These are phyloP conservation scores for Rubia occidens DNA, from an alignment of 305 asterid genomes.

Conservation along the genomic window DNA sequence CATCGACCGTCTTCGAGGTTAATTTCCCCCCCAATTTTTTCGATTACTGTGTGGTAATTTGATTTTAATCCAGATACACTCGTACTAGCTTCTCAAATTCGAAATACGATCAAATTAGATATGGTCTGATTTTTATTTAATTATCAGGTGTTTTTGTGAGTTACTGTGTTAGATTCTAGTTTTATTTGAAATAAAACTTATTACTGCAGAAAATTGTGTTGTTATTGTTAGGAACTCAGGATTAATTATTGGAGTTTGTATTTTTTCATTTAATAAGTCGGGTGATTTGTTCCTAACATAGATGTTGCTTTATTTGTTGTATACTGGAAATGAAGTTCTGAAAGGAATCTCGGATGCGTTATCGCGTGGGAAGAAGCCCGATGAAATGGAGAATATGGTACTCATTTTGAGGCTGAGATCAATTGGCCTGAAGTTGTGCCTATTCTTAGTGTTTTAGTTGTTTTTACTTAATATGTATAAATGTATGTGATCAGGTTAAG, in stretches of 20 bases:
- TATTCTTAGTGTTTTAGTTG: neutral
- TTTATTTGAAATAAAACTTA: neutral
- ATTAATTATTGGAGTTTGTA: neutral
- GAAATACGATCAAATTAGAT: neutral
- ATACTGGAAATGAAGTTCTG: constrained; percentile 53
- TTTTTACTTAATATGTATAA: neutral
- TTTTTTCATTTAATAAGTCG: neutral
- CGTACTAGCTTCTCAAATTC: neutral
- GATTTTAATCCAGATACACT: neutral
- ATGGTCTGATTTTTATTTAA: neutral
- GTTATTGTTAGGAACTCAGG: neutral
- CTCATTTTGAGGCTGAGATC: neutral
- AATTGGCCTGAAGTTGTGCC: neutral
- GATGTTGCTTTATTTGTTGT: neutral
- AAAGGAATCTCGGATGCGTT: constrained; percentile 81
- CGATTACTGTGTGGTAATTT: neutral
- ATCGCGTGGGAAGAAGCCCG: constrained; percentile 74
- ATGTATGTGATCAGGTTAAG: constrained; percentile 33
- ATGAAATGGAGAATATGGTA: constrained; percentile 73
- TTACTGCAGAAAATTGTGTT: neutral
- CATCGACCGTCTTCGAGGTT: constrained; percentile 77
- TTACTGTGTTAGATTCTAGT: neutral
- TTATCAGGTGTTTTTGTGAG: neutral
- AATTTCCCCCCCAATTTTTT: neutral
- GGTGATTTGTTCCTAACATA: neutral